These are phyloP conservation scores for Paecilomyces variotii DNA, from an alignment of 2,329 filamentous ascomycete genomes.

Conservation along the genomic window DNA sequence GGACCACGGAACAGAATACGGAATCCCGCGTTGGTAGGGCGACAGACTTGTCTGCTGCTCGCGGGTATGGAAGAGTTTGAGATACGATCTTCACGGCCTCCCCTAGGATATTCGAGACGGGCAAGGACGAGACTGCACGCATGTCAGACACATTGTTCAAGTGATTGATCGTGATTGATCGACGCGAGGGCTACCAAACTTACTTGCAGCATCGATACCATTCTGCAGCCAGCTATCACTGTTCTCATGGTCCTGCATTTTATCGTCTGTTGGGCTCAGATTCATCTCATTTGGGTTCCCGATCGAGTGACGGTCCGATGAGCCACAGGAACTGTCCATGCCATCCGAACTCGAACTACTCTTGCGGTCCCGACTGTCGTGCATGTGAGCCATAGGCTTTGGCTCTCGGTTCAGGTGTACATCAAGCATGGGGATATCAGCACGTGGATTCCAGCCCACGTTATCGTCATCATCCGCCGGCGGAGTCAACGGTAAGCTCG, in stretches of 20 bases:
- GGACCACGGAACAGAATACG: conserved; percentile 48
- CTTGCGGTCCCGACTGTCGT: conserved; percentile 21
- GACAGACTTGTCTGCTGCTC: conserved; percentile 23
- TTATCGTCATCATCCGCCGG: conserved; percentile 31
- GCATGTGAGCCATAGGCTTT: conserved; percentile 18
- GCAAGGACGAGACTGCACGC: conserved; percentile 29
- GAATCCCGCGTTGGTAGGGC: conserved; percentile 22
- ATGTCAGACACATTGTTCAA: background rate
- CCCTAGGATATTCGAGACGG: conserved; percentile 24
- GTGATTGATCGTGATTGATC: background rate
- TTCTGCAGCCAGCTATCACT: conserved; percentile 29
- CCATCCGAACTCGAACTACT: conserved; percentile 17
- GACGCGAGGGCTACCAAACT: conserved; percentile 7
- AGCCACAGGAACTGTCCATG: conserved; percentile 22
- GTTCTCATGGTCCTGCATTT: conserved; percentile 26
- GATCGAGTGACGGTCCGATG: conserved; percentile 22
- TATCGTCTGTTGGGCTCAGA: conserved; percentile 18
- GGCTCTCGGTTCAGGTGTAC: conserved; percentile 17
- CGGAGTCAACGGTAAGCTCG: conserved; percentile 32
- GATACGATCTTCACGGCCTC: conserved; percentile 50
- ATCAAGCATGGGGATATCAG: conserved; percentile 23
- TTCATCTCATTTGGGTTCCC: conserved; percentile 22
- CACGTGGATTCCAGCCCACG: conserved; percentile 28
- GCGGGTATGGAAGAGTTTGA: conserved; percentile 52
- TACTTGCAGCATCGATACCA: conserved; percentile 29